These are phyloP conservation scores for Stachybotrys chlorohalonatus DNA, from an alignment of 2,329 filamentous ascomycete species.

Conservation along the genomic window DNA sequence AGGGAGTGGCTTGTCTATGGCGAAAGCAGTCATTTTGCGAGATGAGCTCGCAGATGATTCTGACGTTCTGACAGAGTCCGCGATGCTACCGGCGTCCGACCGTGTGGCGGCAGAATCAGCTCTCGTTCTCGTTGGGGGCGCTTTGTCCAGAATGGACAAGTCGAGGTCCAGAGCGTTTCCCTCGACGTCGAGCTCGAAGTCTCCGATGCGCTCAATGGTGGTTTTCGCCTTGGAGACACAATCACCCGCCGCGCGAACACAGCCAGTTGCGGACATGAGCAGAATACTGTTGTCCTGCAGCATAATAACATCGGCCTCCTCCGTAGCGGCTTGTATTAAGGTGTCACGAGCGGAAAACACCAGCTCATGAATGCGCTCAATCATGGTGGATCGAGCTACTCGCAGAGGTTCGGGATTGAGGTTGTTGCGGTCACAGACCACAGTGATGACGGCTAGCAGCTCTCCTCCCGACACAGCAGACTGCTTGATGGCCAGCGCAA, in stretches of 20 bases:
- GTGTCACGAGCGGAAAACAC: conserved; percentile 75
- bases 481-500: conserved; percentile 73
- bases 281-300: conserved; percentile 70
- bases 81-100: conserved; percentile 27
- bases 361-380: conserved; percentile 68
- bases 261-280: conserved; percentile 71
- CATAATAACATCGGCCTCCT: conserved; percentile 70
- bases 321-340: conserved; percentile 57
- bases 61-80: conserved; percentile 27
- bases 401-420: conserved; percentile 58
- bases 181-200: conserved; percentile 79
- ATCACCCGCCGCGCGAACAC: conserved; percentile 83
- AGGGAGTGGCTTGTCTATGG: conserved; percentile 60
- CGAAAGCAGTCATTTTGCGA: conserved; percentile 29
- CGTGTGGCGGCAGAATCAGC: conserved; percentile 22
- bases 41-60: conserved; percentile 26
- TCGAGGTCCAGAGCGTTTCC: conserved; percentile 45
- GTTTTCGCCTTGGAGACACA: conserved; percentile 80
- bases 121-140: conserved; percentile 21
- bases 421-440: conserved; percentile 69
- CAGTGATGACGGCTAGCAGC: conserved; percentile 70
- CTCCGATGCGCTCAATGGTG: conserved; percentile 80
- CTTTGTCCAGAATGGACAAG: conserved; percentile 37
- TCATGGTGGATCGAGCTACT: conserved; percentile 66
- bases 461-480: conserved; percentile 74